Evolutionary conservation across 2,329 filamentous ascomycete genomes (phyloP).

Genomic region (Botrytis pseudocinerea): DNA sequence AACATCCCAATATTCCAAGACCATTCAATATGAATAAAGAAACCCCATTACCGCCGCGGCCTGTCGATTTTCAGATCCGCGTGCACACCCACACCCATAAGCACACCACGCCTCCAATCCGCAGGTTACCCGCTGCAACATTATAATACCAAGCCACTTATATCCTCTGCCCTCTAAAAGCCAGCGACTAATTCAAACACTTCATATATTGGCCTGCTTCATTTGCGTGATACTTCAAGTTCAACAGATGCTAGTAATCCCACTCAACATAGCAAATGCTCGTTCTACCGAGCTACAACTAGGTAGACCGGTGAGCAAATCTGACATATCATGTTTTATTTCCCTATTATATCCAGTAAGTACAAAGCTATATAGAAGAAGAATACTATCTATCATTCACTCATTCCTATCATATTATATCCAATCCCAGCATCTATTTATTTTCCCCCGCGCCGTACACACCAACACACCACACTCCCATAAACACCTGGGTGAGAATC

Average conservation of each 20-base stretch:
- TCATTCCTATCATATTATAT: neutral
- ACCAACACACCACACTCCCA: neutral
- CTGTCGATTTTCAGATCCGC: neutral
- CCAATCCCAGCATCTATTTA: neutral
- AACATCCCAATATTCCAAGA: neutral
- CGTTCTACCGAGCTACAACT: neutral
- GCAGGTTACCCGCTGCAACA: neutral
- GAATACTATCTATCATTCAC: neutral
- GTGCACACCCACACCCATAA: too few relatives aligned
- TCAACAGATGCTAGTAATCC: neutral
- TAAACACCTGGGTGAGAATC: neutral
- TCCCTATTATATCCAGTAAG: too few relatives aligned
- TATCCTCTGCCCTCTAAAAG: neutral
- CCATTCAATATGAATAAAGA: neutral
- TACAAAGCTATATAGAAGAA: neutral
- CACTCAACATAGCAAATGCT: neutral
- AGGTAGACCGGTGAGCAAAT: neutral
- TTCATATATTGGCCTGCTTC: neutral
- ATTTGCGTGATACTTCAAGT: neutral
- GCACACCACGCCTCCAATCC: neutral
- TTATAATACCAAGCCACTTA: neutral
- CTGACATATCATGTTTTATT: neutral
- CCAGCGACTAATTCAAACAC: neutral
- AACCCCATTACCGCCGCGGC: neutral
- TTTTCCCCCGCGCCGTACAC: neutral